Percentiles rank a stretch among this genome's conserved stretches.
These are phyloP conservation scores for Bretschneidera sinensis DNA, from an alignment of 345 rosid genomes.

Conservation along the genomic window DNA sequence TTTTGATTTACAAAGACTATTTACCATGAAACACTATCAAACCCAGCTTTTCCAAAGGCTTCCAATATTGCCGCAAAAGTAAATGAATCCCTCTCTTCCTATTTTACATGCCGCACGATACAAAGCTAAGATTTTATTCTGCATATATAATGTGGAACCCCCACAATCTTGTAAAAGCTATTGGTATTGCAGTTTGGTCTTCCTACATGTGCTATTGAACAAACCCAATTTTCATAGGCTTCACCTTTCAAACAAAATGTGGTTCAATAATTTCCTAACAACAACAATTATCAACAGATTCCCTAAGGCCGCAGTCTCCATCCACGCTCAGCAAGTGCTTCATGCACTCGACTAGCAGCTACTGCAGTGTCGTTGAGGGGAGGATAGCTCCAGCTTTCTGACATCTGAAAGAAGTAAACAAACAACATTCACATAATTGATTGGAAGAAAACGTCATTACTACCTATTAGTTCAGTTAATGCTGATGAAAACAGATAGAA, in stretches of 20 bases:
- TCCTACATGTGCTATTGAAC: conserved; percentile 14
- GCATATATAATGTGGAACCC: conserved; percentile 13
- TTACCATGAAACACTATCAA: not conserved
- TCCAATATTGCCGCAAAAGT: conserved; percentile 4
- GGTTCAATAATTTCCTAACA: conserved; percentile 20
- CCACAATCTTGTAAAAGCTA: conserved; percentile 1
- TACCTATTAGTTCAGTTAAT: conserved; percentile 1
- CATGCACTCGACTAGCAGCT: conserved; percentile 66
- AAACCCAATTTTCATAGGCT: conserved; percentile 3
- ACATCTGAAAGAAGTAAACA: conserved; percentile 43
- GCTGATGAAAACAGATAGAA: not conserved
- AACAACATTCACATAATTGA: not conserved
- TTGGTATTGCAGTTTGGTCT: conserved; percentile 10
- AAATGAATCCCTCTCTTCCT: conserved; percentile 21
- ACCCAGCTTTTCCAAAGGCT: conserved; percentile 1
- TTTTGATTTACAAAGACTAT: conserved; percentile 12
- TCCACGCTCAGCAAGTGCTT: conserved; percentile 74
- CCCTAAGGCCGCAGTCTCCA: conserved; percentile 63
- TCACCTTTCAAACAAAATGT: conserved; percentile 4
- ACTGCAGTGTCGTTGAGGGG: conserved; percentile 87
- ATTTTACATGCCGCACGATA: conserved; percentile 31
- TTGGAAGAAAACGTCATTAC: conserved; percentile 4
- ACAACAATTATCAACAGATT: conserved; percentile 17
- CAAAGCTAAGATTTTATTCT: conserved; percentile 26
- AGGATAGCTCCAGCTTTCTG: conserved; percentile 94